These are phyloP conservation scores for Aspergillus coremiiformis DNA, from an alignment of 495 filamentous ascomycete genomes.

Conservation along the genomic window DNA sequence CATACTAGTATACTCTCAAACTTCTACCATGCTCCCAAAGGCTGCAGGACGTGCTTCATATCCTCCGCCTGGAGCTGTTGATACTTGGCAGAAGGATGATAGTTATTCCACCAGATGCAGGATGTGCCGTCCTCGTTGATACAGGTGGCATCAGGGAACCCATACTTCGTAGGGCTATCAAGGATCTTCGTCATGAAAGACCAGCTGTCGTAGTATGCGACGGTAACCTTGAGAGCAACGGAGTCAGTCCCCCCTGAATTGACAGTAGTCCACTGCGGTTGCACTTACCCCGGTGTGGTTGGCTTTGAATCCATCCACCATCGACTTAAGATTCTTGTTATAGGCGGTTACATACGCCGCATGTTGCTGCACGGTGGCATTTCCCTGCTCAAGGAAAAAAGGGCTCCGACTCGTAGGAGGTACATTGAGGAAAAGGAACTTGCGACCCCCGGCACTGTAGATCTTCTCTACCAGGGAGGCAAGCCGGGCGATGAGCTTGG, in stretches of 20 bases:
- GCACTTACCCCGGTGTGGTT: conserved; percentile 22
- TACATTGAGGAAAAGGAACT: conserved; percentile 69
- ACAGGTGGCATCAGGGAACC: conserved; percentile 26
- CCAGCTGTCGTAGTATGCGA: conserved; percentile 29
- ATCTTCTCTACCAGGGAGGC: conserved; percentile 47
- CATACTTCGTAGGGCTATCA: conserved; percentile 42
- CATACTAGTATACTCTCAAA: too few species aligned
- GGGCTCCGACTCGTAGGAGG: conserved; percentile 66
- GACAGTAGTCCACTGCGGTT: background rate
- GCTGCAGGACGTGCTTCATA: conserved; percentile 26
- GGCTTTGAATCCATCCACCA: conserved; percentile 21
- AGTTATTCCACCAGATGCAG: conserved; percentile 39
- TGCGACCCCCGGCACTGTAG: conserved; percentile 59
- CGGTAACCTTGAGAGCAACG: conserved; percentile 12
- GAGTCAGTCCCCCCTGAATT: background rate
- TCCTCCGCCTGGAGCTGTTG: conserved; percentile 31
- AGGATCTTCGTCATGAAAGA: conserved; percentile 45
- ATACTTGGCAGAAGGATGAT: conserved; percentile 32
- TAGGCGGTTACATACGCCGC: conserved; percentile 27
- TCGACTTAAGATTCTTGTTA: conserved; percentile 21
- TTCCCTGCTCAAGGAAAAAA: conserved; percentile 30
- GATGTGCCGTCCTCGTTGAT: conserved; percentile 25
- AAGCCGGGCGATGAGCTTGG: conserved; percentile 52
- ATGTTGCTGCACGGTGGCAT: conserved; percentile 16
- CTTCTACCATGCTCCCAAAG: conserved; percentile 31